Evolutionary conservation across 805 yeast species (phyloP), one percentile per base, ranked within the genome.

Genomic region (Lipomyces kockii): DNA sequence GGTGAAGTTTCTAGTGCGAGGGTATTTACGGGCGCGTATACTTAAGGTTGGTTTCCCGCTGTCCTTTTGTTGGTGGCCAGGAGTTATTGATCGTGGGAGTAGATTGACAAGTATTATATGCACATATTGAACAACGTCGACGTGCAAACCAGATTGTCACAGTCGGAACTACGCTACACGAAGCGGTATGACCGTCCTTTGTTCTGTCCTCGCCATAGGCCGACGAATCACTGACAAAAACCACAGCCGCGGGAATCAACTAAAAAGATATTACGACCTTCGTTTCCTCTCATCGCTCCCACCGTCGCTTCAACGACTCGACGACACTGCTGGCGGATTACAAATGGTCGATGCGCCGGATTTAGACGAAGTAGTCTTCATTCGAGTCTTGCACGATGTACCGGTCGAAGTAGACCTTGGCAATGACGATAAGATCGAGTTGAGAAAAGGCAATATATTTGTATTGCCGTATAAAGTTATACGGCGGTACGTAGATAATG

Each of bases 271-370:
- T 17, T 90, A 91, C 80, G 86, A 87, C 74, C 80, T 82, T 34
- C 85, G 89, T 63, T 90, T 92, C 72, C 79, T 94, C 65, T 81
- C 82, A 66, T 83, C 85, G 63, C 79, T 93, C 71, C 97, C 98
- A 0, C 84, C 82, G 22, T 82, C 83, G 52, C 78, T 92, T 60
- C 92, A 89, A 59, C 86, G 87, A 3, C 80, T 95, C 66, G 96
- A 92, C 74, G 97, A 92, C 71, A 84, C 84, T 1, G 83, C 86
- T 12, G 91, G 89, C 32, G 85, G 85, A 14, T 76, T 88, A 14
- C 82, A 86, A 8, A 93, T 95, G 98, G 82, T 94, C 1, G 89
- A 87, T 17, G 83, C 83, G 68, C 98, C 98, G 0, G 90, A 90
- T 60, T 72, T 90, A 75, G 84, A 89, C 70, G 84, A 83, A 66